These are phyloP conservation scores for Colletotrichum nymphaeae DNA, from an alignment of 2,329 filamentous ascomycete genomes.

Conservation along the genomic window DNA sequence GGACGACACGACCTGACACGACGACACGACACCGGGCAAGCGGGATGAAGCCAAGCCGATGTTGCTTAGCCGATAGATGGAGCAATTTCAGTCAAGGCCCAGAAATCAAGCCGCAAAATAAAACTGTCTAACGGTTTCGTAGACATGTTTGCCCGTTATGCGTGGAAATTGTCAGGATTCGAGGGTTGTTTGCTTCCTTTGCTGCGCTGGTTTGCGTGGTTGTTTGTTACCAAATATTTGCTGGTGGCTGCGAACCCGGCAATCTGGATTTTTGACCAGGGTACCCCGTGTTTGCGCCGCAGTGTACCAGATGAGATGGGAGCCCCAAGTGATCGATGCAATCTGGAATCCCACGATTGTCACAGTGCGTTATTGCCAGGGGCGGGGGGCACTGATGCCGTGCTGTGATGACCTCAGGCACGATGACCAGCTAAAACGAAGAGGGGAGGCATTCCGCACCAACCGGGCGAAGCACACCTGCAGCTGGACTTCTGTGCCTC, in stretches of 20 bases:
- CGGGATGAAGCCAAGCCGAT: background rate
- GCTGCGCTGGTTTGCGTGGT: conserved; percentile 3
- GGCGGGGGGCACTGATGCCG: background rate
- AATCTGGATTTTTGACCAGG: background rate
- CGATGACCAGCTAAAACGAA: background rate
- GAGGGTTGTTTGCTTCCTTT: conserved; percentile 21
- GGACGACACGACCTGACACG: too few species aligned
- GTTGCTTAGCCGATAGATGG: background rate
- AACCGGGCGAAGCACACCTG: background rate
- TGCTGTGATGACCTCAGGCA: background rate
- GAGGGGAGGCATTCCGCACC: background rate
- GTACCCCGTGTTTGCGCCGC: conserved; percentile 4
- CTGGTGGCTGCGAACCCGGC: background rate
- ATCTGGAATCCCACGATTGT: background rate
- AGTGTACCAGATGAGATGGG: background rate
- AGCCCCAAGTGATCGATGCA: background rate
- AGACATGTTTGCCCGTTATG: background rate
- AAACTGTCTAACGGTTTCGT: background rate
- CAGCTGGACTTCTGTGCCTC: background rate
- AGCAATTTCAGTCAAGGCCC: background rate
- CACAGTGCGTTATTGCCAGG: background rate
- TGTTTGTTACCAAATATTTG: conserved; percentile 7
- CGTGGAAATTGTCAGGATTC: background rate
- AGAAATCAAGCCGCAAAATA: background rate
- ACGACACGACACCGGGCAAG: background rate